Conservation (phyloP, 2,329 filamentous ascomycete species). For the Aspergillus pseudoviridinutans region DNA sequence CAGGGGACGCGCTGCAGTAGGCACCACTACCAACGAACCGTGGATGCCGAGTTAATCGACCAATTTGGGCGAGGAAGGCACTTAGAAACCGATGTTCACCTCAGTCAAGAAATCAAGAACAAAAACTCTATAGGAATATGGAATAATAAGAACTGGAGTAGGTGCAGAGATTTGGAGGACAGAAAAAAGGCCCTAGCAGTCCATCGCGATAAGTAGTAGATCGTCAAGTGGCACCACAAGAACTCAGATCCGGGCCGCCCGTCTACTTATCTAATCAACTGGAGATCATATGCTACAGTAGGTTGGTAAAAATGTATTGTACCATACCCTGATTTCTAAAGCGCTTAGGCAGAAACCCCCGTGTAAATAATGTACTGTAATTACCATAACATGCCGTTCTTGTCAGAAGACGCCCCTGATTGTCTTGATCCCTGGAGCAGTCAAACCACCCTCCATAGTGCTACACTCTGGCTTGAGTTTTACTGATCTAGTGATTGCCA, state of each 20-base stretch:
- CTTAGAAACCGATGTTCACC: background rate
- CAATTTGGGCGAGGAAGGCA: background rate
- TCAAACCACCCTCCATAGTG: background rate
- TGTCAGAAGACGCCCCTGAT: background rate
- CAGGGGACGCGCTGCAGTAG: slow-evolving; percentile 10
- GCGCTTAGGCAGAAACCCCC: background rate
- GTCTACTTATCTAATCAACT: background rate
- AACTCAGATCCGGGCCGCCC: background rate
- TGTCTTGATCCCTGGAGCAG: background rate
- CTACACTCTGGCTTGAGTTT: background rate
- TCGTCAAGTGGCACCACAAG: background rate
- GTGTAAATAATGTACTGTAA: background rate
- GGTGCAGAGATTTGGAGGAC: background rate
- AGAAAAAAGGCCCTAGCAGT: background rate
- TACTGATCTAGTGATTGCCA: background rate
- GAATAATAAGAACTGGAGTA: background rate
- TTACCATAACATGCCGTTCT: background rate
- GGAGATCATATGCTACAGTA: background rate
- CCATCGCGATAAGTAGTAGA: background rate
- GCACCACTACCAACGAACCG: slow-evolving; percentile 1
- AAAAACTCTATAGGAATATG: background rate
- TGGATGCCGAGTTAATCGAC: background rate
- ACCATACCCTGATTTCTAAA: background rate
- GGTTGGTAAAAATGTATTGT: background rate
- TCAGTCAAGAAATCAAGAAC: background rate